phyloP scores from a whole-genome alignment of 2,329 filamentous ascomycete genomes.

The Diaporthe citrichinensis region DNA sequence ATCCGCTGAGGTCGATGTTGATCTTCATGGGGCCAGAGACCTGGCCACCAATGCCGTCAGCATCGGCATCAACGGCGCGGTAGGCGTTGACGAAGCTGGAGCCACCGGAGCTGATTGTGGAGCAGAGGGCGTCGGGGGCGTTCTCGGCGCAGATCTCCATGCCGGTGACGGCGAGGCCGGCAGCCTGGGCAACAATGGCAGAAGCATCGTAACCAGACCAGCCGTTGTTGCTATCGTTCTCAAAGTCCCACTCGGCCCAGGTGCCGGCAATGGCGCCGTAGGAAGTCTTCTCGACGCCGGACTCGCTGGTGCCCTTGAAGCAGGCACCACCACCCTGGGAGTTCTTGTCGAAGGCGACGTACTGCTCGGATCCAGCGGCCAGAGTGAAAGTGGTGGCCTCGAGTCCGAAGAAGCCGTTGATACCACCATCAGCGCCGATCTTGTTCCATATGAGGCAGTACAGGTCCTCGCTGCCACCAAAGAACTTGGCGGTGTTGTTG shows the following conservation, averaged over 20 bases:
- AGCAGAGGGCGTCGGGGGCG: slow-evolving; percentile 47
- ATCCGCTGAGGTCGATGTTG: slow-evolving; percentile 38
- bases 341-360: slow-evolving; percentile 61
- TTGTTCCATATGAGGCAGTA: slow-evolving; percentile 66
- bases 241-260: slow-evolving; percentile 67
- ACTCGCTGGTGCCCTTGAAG: slow-evolving; percentile 46
- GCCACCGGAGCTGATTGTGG: slow-evolving; percentile 50
- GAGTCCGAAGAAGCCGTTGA: slow-evolving; percentile 64
- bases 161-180: slow-evolving; percentile 53
- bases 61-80: slow-evolving; percentile 50
- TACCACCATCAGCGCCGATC: slow-evolving; percentile 59
- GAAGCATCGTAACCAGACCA: slow-evolving; percentile 68
- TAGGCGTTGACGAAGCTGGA: slow-evolving; percentile 51
- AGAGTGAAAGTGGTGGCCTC: slow-evolving; percentile 58
- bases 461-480: slow-evolving; percentile 47
- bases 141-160: slow-evolving; percentile 56
- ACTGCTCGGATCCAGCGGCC: slow-evolving; percentile 52
- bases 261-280: slow-evolving; percentile 59
- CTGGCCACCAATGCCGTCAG: slow-evolving; percentile 51
- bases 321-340: slow-evolving; percentile 65
- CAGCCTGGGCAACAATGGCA: slow-evolving; percentile 59
- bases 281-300: slow-evolving; percentile 51
- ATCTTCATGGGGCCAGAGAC: slow-evolving; percentile 38
- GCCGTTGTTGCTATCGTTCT: slow-evolving; percentile 58
- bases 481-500: slow-evolving; percentile 47